A percentile compares a stretch with the other conserved stretches of the same genome.
phyloP scores from a whole-genome alignment of 2,329 filamentous ascomycete species.

The Geoglossum cookeanum region DNA sequence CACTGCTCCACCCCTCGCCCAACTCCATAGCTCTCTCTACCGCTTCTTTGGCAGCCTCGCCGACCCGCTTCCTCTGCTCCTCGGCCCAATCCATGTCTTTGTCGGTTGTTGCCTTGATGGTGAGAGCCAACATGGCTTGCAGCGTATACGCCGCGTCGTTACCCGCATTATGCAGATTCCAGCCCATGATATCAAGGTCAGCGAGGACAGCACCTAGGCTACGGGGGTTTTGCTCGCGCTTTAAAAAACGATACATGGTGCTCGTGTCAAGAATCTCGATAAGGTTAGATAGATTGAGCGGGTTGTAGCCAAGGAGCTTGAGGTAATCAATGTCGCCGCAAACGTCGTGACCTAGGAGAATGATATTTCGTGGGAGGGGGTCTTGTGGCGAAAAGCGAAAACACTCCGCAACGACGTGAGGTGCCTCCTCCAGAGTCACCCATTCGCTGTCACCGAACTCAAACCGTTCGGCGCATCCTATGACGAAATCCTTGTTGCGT shows the following conservation, averaged over 20 bases:
- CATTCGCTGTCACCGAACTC: conserved; percentile 49
- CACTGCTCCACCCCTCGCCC: conserved; percentile 4
- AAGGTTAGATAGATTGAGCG: conserved; percentile 33
- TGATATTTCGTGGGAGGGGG: conserved; percentile 34
- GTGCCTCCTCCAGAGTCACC: conserved; percentile 27
- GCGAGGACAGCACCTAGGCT: conserved; percentile 42
- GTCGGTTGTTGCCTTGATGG: conserved; percentile 9
- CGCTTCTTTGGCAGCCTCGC: not conserved
- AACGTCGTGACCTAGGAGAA: conserved; percentile 66
- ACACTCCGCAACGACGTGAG: conserved; percentile 19
- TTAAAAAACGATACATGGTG: conserved; percentile 45
- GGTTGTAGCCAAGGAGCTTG: conserved; percentile 40
- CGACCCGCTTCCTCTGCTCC: not conserved
- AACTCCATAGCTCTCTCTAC: not conserved
- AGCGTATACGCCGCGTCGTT: conserved; percentile 74
- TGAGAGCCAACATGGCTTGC: conserved; percentile 49
- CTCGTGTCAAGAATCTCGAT: conserved; percentile 55
- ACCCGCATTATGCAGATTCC: conserved; percentile 64
- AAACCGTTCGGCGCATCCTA: conserved; percentile 55
- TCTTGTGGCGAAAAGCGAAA: conserved; percentile 8
- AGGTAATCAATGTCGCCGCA: conserved; percentile 50
- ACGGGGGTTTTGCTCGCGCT: conserved; percentile 30
- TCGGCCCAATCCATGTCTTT: not conserved
- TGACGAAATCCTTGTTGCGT: conserved; percentile 47
- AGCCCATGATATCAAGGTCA: conserved; percentile 41